phyloP scores from a whole-genome alignment of 1,284 basidiomycete genomes.

The Tylopilus orsonianus region DNA sequence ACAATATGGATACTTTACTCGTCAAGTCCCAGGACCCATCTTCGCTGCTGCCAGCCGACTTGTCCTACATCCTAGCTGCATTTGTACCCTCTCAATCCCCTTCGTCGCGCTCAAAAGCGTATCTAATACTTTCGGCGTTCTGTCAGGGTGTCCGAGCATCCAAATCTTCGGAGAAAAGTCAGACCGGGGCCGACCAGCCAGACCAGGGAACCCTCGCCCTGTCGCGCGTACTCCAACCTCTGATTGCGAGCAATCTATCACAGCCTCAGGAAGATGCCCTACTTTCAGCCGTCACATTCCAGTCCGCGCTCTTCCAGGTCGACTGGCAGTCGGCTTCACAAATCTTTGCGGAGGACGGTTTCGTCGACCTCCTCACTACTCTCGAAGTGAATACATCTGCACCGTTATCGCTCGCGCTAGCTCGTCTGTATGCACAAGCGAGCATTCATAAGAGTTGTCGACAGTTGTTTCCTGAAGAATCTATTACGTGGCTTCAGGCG shows the following conservation, averaged over 20 bases:
- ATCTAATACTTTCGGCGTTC: slow-evolving; percentile 61
- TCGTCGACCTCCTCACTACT: slow-evolving; percentile 58
- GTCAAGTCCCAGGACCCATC: slow-evolving; percentile 37
- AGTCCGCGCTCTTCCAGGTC: slow-evolving; percentile 75
- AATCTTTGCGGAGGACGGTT: slow-evolving; percentile 61
- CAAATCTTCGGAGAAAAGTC: slow-evolving; percentile 27
- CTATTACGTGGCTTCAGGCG: slow-evolving; percentile 60
- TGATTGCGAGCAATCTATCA: slow-evolving; percentile 46
- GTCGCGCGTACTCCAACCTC: slow-evolving; percentile 46
- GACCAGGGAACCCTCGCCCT: slow-evolving; percentile 51
- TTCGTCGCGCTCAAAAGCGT: slow-evolving; percentile 59
- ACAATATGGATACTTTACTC: slow-evolving; percentile 36
- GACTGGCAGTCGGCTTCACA: slow-evolving; percentile 62
- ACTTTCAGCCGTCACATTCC: slow-evolving; percentile 57
- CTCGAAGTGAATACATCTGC: slow-evolving; percentile 60
- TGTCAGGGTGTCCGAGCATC: slow-evolving; percentile 55
- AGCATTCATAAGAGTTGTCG: slow-evolving; percentile 72
- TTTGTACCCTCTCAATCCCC: slow-evolving; percentile 52
- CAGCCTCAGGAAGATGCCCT: slow-evolving; percentile 53
- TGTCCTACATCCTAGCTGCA: slow-evolving; percentile 51
- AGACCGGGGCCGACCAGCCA: slow-evolving; percentile 22
- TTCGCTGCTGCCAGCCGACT: slow-evolving; percentile 51
- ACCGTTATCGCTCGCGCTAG: slow-evolving; percentile 52
- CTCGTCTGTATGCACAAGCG: slow-evolving; percentile 72
- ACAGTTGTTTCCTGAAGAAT: slow-evolving; percentile 53